Evolutionary conservation across 306 rosid genomes (phyloP).

Genomic region (Trifolium fragiferum): DNA sequence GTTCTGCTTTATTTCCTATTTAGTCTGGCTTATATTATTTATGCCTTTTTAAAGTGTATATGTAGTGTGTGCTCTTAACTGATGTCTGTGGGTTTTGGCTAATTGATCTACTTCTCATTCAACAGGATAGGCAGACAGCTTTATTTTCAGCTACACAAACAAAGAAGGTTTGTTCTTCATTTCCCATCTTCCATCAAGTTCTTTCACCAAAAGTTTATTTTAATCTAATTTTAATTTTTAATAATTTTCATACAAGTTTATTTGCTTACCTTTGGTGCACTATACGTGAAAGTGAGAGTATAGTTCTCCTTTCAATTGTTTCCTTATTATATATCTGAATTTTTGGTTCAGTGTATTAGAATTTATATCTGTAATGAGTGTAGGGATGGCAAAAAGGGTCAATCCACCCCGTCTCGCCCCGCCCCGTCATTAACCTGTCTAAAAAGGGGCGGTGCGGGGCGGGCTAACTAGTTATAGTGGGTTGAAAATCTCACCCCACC

Average conservation of each 20-base stretch:
- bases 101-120: conserved; percentile 42
- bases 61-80: neutral
- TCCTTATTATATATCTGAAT: neutral
- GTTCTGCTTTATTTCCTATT: neutral
- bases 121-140: conserved; percentile 93
- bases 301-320: neutral
- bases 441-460: too few species aligned
- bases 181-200: conserved; percentile 16
- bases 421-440: too few species aligned
- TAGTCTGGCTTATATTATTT: neutral
- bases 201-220: conserved; percentile 11
- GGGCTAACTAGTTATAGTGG: too few species aligned
- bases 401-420: too few species aligned
- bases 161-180: conserved; percentile 67
- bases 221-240: neutral
- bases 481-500: too few species aligned
- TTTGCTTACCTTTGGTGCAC: neutral
- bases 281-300: conserved; percentile 4
- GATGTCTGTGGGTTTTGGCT: conserved; percentile 29
- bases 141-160: conserved; percentile 97
- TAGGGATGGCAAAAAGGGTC: too few species aligned
- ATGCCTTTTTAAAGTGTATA: conserved; percentile 15
- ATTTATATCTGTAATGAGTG: neutral
- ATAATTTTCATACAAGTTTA: neutral
- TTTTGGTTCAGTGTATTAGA: neutral